Evolutionary conservation across 805 yeast genomes (phyloP).

Genomic region (Pichia heedii): DNA sequence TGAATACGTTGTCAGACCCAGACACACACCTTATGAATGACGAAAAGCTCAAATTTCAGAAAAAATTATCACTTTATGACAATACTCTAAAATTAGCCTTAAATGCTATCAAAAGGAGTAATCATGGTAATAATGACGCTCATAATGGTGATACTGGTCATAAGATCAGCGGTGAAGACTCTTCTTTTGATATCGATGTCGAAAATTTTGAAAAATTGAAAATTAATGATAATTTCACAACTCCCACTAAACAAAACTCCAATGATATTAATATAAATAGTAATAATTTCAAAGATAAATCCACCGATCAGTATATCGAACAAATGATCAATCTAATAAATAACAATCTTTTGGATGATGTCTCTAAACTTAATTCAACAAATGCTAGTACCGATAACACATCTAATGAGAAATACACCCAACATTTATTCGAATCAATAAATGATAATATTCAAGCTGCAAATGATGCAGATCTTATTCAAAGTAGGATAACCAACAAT

Average conservation of each 20-base stretch:
- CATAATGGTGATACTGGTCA: no score
- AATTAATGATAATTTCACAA: neutral
- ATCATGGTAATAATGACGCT: no score
- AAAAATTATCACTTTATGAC: slow-evolving; percentile 14
- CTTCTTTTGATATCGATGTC: neutral
- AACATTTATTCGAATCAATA: neutral
- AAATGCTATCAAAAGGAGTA: slow-evolving; percentile 13
- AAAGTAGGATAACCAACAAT: slow-evolving; percentile 13
- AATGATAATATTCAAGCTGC: neutral
- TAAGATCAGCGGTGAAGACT: no score
- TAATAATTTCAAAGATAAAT: neutral
- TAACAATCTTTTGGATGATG: slow-evolving; percentile 10
- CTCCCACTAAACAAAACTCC: neutral
- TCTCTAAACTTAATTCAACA: no score
- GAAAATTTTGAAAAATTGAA: slow-evolving; percentile 3
- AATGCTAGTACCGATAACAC: neutral
- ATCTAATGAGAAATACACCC: neutral
- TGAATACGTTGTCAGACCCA: neutral
- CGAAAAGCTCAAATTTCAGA: slow-evolving; percentile 12
- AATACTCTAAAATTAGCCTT: slow-evolving; percentile 15
- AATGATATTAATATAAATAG: neutral
- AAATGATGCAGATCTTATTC: neutral
- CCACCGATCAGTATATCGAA: slow-evolving; percentile 19
- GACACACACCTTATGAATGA: neutral
- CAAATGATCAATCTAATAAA: slow-evolving; percentile 17